Base-by-base conservation (phyloP, 192 early-diverging fungal species). In the Coemansia nantahalensis region DNA sequence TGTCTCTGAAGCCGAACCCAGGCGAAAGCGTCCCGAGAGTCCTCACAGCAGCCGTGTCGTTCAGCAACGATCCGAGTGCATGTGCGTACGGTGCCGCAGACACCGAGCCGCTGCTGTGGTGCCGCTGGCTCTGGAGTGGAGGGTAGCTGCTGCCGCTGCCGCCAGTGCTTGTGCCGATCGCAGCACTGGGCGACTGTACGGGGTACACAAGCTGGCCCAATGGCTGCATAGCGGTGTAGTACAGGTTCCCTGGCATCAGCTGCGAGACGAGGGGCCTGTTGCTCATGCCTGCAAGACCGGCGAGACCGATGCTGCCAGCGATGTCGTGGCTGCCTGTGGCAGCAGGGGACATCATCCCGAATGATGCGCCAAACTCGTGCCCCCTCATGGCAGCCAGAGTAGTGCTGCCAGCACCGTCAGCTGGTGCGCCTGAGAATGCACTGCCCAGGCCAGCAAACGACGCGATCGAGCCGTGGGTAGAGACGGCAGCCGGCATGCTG, bases 141-240 rank as follows among this genome's bases (percentile, higher is more conserved):
- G 13, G 32, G 28, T 51, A 51, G 28, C 41, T 19, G 39, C 19
- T 44, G 46, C 31, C 8, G 46, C n/a, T n/a, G n/a, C n/a, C n/a
- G n/a, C n/a, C n/a, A n/a, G n/a, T n/a, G n/a, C n/a, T n/a, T n/a
- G 18, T 45, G 36, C 39, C 54, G 5, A 48, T 41, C 19, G 39
- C 26, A 1, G 41, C 26, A 17, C 40, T 22, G 15, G 39, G 21
- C 3, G 59, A 24, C 11, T 38, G 19, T 1, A 54, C 28, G 21
- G 68, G 42, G 31, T 66, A 74, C 13, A 55, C 43, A 26, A 74
- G 39, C 11, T 51, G 64, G n/a, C 58, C 48, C 4, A 74, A 54
- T 10, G 70, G 53, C 24, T 74, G 70, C 17, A 74, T 41, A 12
- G 70, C 41, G 43, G 39, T 52, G 36, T 66, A 74, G 32, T 74